Conservation (phyloP, 257 asterid species). For the Solanum lycopersicoides region DNA sequence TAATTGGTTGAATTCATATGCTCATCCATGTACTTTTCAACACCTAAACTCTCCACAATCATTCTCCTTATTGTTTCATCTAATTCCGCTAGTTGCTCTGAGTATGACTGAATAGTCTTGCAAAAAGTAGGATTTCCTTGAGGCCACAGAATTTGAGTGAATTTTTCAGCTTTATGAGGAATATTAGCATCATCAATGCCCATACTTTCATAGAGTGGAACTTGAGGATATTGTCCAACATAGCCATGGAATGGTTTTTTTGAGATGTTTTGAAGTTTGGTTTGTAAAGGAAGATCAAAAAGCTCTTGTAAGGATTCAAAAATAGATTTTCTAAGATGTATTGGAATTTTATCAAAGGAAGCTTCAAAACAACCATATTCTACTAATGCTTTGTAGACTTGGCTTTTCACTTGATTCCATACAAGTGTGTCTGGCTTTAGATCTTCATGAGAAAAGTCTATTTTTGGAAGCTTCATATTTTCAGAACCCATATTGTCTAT, state of each 20-base stretch:
- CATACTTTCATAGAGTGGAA: constrained; percentile 58
- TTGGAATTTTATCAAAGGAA: constrained; percentile 17
- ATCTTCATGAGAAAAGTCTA: constrained; percentile 26
- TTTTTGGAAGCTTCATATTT: constrained; percentile 30
- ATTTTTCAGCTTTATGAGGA: constrained; percentile 10
- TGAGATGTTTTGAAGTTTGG: constrained; percentile 31
- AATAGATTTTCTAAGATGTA: constrained; percentile 14
- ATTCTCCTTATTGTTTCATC: constrained; percentile 35
- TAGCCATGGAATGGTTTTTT: constrained; percentile 53
- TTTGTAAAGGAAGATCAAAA: constrained; percentile 48
- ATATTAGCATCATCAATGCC: constrained; percentile 35
- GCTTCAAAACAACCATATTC: constrained; percentile 65
- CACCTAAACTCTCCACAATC: constrained; percentile 36
- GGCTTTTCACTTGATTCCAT: constrained; percentile 26
- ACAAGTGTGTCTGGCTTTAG: constrained; percentile 13
- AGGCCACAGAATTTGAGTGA: constrained; percentile 42
- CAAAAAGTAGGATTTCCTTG: constrained; percentile 45
- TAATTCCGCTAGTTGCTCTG: constrained; percentile 25
- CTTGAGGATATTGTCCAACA: constrained; percentile 36
- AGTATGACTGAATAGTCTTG: constrained; percentile 11
- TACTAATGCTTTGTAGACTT: constrained; percentile 32
- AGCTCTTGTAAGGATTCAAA: constrained; percentile 25
- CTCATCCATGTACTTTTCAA: constrained; percentile 34
- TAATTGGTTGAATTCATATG: constrained; percentile 36
- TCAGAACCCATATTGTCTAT: constrained; percentile 27